These are phyloP conservation scores for Paracorniculantispora psalliotae DNA, from an alignment of 2,329 filamentous ascomycete genomes.

Conservation along the genomic window DNA sequence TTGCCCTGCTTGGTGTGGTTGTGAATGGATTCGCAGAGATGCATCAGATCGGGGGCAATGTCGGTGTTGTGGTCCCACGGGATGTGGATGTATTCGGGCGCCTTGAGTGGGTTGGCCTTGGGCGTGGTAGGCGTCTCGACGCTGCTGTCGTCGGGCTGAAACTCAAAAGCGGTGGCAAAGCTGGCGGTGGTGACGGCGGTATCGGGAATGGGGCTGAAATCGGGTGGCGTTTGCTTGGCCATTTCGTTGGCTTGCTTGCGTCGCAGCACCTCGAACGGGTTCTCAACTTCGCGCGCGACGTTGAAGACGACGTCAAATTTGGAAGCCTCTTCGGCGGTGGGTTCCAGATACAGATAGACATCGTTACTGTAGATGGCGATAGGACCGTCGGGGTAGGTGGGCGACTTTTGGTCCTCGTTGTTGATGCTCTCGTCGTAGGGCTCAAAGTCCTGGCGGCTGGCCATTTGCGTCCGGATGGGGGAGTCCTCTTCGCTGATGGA, in stretches of 20 bases:
- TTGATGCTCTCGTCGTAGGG: conserved; percentile 63
- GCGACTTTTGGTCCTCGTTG: conserved; percentile 74
- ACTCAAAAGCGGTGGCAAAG: conserved; percentile 58
- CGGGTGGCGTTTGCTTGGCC: conserved; percentile 25
- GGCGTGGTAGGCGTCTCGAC: conserved; percentile 49
- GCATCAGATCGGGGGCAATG: conserved; percentile 71
- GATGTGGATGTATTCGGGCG: conserved; percentile 81
- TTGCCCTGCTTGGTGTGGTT: conserved; percentile 67
- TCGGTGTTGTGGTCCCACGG: conserved; percentile 88
- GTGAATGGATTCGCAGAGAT: conserved; percentile 71
- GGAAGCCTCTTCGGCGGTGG: conserved; percentile 69
- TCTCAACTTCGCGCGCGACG: conserved; percentile 74
- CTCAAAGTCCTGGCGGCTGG: conserved; percentile 51
- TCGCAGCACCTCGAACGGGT: conserved; percentile 56
- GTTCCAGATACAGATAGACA: conserved; percentile 75
- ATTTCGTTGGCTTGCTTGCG: conserved; percentile 26
- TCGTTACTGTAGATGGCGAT: conserved; percentile 76
- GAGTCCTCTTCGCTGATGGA: conserved; percentile 52
- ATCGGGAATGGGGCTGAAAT: conserved; percentile 43
- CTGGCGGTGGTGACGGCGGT: conserved; percentile 54
- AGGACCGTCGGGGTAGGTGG: conserved; percentile 76
- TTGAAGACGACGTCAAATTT: conserved; percentile 81
- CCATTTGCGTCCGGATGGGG: conserved; percentile 56
- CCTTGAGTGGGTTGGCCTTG: conserved; percentile 44
- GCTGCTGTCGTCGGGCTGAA: conserved; percentile 35